Evolutionary conservation across 108 stramenopile genomes (phyloP).

Genomic region (Parietichytrium sp.): DNA sequence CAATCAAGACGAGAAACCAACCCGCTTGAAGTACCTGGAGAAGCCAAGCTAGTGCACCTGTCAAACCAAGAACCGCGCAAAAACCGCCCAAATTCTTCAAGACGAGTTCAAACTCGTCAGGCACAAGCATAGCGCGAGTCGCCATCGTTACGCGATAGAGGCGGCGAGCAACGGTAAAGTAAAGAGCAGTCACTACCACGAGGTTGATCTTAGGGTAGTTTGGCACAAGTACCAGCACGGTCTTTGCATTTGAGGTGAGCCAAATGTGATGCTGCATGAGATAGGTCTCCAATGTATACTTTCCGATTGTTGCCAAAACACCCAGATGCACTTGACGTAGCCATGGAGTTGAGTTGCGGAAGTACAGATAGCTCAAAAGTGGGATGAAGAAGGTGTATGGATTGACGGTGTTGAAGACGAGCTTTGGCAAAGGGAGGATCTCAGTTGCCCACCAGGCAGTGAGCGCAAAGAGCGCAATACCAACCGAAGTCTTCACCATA

Average conservation of each 20-base stretch:
- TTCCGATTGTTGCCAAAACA: constrained; percentile 84
- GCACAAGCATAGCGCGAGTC: constrained; percentile 3
- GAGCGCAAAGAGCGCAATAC: constrained; percentile 58
- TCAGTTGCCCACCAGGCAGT: constrained; percentile 72
- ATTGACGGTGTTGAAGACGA: constrained; percentile 88
- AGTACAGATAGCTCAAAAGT: constrained; percentile 82
- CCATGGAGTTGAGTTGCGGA: constrained; percentile 84
- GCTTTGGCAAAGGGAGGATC: constrained; percentile 74
- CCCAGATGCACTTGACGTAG: constrained; percentile 76
- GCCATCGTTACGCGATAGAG: constrained; percentile 15
- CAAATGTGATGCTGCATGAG: constrained; percentile 97
- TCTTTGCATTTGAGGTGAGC: constrained; percentile 73
- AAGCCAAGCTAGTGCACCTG: not conserved
- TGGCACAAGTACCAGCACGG: constrained; percentile 54
- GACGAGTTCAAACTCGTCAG: not conserved
- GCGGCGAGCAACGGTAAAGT: constrained; percentile 14
- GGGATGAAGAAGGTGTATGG: constrained; percentile 90
- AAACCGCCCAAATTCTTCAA: not conserved
- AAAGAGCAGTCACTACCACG: constrained; percentile 14
- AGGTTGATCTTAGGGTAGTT: constrained; percentile 22
- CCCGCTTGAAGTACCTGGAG: not conserved
- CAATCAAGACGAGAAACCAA: not conserved
- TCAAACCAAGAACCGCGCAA: not conserved
- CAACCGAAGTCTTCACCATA: constrained; percentile 66
- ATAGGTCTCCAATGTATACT: constrained; percentile 95